These are phyloP conservation scores for Tripidium arundinaceum DNA, from an alignment of 202 grass and related monocot species.

Conservation along the genomic window DNA sequence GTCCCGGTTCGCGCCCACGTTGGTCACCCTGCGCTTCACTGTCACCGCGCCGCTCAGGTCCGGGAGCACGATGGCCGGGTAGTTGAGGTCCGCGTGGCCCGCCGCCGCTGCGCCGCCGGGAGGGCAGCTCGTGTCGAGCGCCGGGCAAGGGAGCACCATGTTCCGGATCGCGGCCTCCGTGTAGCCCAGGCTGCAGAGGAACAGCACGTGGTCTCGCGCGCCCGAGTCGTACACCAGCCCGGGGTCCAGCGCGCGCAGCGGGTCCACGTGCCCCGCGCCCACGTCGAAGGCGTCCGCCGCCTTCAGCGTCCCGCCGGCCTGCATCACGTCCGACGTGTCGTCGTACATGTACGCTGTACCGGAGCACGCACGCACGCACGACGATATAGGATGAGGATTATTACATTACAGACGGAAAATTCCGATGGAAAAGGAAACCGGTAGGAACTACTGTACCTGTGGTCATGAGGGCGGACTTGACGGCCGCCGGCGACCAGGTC, in stretches of 20 bases:
- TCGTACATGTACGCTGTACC: constrained; percentile 49
- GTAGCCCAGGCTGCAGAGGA: constrained; percentile 63
- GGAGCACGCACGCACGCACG: no score
- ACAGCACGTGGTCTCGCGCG: constrained; percentile 45
- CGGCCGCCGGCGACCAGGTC: constrained; percentile 67
- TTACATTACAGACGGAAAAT: neutral
- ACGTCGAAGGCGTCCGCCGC: constrained; percentile 61
- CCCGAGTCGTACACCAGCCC: constrained; percentile 65
- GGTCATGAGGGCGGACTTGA: constrained; percentile 80
- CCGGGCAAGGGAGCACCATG: constrained; percentile 42
- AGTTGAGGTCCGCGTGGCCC: constrained; percentile 49
- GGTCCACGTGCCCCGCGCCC: constrained; percentile 73
- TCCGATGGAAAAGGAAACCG: neutral
- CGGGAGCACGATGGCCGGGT: constrained; percentile 56
- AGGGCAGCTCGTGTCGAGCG: constrained; percentile 42
- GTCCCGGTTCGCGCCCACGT: constrained; percentile 47
- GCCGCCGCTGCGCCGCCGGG: neutral
- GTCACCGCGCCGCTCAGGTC: constrained; percentile 32
- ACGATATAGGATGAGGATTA: no score
- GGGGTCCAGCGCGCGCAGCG: constrained; percentile 60
- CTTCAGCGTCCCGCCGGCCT: constrained; percentile 62
- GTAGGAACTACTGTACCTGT: constrained; percentile 32
- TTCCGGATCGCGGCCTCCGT: constrained; percentile 39
- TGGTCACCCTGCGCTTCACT: constrained; percentile 54
- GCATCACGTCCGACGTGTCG: constrained; percentile 52